Evolutionary conservation across 2,329 filamentous ascomycete species (phyloP).

Genomic region (Colletotrichum acutatum): DNA sequence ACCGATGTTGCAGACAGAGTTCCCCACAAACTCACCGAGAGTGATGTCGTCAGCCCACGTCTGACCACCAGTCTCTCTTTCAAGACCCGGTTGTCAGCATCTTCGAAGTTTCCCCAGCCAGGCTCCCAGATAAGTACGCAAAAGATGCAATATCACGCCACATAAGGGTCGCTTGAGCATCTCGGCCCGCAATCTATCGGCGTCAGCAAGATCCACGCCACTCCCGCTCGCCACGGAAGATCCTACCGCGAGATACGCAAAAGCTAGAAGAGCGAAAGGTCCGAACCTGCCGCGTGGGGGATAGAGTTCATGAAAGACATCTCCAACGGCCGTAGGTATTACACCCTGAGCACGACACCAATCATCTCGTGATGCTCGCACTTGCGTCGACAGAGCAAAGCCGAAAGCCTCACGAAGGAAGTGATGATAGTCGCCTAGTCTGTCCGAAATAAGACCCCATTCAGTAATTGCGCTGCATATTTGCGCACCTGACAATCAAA

Average conservation of each 20-base stretch:
- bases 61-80: background rate
- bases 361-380: background rate
- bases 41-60: background rate
- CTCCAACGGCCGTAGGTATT: background rate
- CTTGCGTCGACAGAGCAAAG: background rate
- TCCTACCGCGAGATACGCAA: background rate
- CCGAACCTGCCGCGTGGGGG: background rate
- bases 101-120: background rate
- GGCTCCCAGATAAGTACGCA: background rate
- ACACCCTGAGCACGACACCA: slow-evolving; percentile 1
- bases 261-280: background rate
- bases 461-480: background rate
- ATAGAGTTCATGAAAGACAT: background rate
- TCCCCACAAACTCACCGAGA: background rate
- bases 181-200: slow-evolving; percentile 4
- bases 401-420: background rate
- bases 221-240: background rate
- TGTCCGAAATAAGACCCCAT: background rate
- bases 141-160: slow-evolving; percentile 8
- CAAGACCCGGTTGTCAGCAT: background rate
- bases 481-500: slow-evolving; percentile 10
- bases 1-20: background rate
- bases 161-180: slow-evolving; percentile 1
- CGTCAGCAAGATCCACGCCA: slow-evolving; percentile 13
- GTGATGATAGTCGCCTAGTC: background rate